Base-by-base conservation (phyloP, 257 asterid genomes). In the Nicotiana sylvestris region DNA sequence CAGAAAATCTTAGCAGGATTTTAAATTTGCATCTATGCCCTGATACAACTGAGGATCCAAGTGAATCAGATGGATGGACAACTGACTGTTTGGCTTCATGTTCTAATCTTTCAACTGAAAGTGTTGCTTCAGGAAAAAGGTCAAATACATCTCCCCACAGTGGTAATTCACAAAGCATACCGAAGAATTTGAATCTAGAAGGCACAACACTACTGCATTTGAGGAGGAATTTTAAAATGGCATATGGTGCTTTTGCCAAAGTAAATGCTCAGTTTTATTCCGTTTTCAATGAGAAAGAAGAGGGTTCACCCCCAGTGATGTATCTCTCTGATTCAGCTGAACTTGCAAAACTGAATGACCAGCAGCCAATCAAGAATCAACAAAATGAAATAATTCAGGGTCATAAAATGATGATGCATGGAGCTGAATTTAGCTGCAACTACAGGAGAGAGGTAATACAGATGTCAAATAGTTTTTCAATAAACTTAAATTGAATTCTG, bases 361-460 rank as follows among this genome's bases (percentile, higher is more conserved):
- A 78, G 35, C 72, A 46, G 7, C 77, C 78, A 80, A 53, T 68
- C 64, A 35, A 53, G 57, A 84, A 87, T 68, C 86, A 77, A 77
- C 16, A 77, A 84, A 74, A 72, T 69, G 80, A 76, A 53, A 29
- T 32, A 33, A 46, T 83, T 81, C 80, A 76, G 66, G 56, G 66
- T 61, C 78, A 46, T 55, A 61, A 87, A 49, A 27, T 81, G 69
- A 33, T 57, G 67, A 81, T 21, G 72, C 80, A 66, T 69, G 82
- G 80, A 82, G 81, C 81, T 77, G 85, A 86, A 80, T 85, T 84
- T 67, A 72, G 85, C 81, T 37, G 79, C 81, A 74, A 80, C 69
- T 17, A 13, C 74, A 51, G n/a, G 39, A 84, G 76, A 81, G 87
- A 87, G 91, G 96, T 92, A 87, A 51, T n/a, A n/a, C 16, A 9